phyloP scores from a whole-genome alignment of 225 moss, liverwort and hornwort genomes.

The Asterella californica region DNA sequence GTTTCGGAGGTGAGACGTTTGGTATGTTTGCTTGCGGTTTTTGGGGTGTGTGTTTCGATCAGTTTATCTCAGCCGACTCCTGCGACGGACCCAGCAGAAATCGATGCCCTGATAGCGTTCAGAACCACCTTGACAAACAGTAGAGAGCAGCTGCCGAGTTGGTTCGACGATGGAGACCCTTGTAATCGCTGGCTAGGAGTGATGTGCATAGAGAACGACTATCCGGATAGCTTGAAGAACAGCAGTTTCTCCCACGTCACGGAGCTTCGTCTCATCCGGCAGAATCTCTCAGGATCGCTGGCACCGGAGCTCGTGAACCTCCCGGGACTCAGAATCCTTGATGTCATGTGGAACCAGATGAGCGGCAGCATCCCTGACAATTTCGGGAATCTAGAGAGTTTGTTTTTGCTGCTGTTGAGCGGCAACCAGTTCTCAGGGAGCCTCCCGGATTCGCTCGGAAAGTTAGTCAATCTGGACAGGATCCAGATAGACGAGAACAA shows the following conservation, averaged over 20 bases:
- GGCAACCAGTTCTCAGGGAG: conserved; percentile 61
- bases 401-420: conserved; percentile 66
- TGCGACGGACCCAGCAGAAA: conserved; percentile 21
- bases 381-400: conserved; percentile 46
- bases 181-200: conserved; percentile 29
- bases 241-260: conserved; percentile 26
- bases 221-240: not conserved
- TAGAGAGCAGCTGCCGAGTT: conserved; percentile 5
- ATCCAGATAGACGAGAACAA: conserved; percentile 76
- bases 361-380: conserved; percentile 59
- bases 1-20: too few relatives aligned
- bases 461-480: conserved; percentile 34
- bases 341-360: conserved; percentile 90
- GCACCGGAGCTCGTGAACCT: conserved; percentile 31
- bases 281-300: conserved; percentile 29
- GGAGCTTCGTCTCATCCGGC: conserved; percentile 36
- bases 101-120: conserved; percentile 17
- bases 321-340: conserved; percentile 25
- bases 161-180: conserved; percentile 23
- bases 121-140: conserved; percentile 5
- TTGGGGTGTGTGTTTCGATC: not conserved
- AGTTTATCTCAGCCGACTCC: not conserved
- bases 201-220: conserved; percentile 12
- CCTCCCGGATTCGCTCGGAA: conserved; percentile 56
- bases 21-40: not conserved